Percentiles rank a stretch among this genome's conserved stretches.
phyloP scores from a whole-genome alignment of 129 eudicot species.

The Deinandra increscens region DNA sequence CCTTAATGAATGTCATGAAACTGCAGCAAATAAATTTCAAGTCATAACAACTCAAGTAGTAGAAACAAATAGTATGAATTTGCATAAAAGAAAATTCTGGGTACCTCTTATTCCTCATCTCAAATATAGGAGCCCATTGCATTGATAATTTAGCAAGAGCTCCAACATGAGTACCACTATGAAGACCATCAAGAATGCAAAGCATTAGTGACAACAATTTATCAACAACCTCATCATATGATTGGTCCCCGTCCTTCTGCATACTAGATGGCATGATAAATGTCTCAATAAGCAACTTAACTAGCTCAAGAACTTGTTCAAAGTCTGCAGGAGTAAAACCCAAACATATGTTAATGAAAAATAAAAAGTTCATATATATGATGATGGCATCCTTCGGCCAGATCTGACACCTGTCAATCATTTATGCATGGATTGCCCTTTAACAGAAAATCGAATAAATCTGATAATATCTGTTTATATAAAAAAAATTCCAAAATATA shows the following conservation, averaged over 20 bases:
- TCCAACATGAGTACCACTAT: constrained; percentile 27
- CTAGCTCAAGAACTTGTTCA: constrained; percentile 48
- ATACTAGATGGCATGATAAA: constrained; percentile 32
- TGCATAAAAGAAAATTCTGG: neutral
- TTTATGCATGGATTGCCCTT: neutral
- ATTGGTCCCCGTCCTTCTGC: constrained; percentile 38
- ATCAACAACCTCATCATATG: constrained; percentile 38
- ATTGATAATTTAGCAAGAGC: constrained; percentile 37
- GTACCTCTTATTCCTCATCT: constrained; percentile 61
- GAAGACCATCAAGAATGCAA: constrained; percentile 70
- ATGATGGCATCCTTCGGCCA: neutral
- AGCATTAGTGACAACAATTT: constrained; percentile 61
- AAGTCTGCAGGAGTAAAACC: constrained; percentile 46
- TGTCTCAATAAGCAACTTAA: constrained; percentile 44
- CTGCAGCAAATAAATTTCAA: constrained; percentile 39
- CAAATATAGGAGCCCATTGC: constrained; percentile 71
- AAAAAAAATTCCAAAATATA: neutral
- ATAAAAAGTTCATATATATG: neutral
- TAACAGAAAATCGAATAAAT: neutral
- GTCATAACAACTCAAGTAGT: constrained; percentile 9
- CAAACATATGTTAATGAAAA: neutral
- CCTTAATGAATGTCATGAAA: constrained; percentile 57
- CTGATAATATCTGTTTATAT: neutral
- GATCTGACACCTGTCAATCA: neutral
- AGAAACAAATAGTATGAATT: neutral